Evolutionary conservation across 1,284 basidiomycete genomes (phyloP).

Genomic region (Rhodotorula glutinis): DNA sequence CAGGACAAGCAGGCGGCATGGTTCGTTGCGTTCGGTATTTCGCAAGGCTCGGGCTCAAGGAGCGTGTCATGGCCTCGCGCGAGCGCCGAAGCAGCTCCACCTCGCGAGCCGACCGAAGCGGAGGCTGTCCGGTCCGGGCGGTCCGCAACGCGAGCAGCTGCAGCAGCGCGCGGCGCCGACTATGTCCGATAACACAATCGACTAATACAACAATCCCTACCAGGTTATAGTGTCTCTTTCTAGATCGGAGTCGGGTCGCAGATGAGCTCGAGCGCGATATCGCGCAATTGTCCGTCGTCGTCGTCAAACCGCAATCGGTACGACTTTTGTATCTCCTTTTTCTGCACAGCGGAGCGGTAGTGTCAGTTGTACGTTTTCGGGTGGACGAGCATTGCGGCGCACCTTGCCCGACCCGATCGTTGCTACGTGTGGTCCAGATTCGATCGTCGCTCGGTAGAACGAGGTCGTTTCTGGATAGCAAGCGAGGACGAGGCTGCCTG

Average conservation of each 20-base stretch:
- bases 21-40: no score
- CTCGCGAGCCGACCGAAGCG: no score
- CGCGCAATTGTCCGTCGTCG: constrained; percentile 38
- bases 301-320: constrained; percentile 46
- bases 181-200: no score
- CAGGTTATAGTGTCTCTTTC: neutral
- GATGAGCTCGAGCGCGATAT: constrained; percentile 36
- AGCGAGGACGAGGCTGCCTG: constrained; percentile 50
- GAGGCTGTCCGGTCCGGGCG: no score
- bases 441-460: constrained; percentile 53
- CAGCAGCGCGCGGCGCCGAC: no score
- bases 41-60: no score
- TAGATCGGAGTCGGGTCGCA: constrained; percentile 26
- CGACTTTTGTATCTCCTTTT: constrained; percentile 22
- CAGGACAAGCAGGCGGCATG: no score
- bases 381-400: neutral
- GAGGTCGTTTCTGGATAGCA: constrained; percentile 55
- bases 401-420: constrained; percentile 36
- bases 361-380: no score
- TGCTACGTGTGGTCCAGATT: constrained; percentile 30
- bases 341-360: constrained; percentile 6
- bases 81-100: no score
- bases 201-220: neutral
- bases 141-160: no score
- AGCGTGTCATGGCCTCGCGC: no score